phyloP scores from a whole-genome alignment of 345 rosid species.

The Brassica rapa region DNA sequence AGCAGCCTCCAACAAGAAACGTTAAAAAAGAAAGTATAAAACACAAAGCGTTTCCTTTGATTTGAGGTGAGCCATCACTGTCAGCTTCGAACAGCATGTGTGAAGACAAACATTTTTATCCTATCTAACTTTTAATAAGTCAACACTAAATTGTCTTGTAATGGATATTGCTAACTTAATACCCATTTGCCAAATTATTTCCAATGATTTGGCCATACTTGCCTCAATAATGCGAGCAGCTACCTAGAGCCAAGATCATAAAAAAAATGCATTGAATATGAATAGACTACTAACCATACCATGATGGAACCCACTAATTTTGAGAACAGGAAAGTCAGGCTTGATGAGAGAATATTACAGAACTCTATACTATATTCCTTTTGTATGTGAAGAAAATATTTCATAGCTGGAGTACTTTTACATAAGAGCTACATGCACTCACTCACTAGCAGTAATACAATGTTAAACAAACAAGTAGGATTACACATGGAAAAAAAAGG shows the following conservation, averaged over 20 bases:
- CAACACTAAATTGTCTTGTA: not conserved
- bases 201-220: not conserved
- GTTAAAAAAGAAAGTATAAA: not conserved
- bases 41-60: not conserved
- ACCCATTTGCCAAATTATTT: not conserved
- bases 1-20: constrained; percentile 27
- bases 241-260: not conserved
- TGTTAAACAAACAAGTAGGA: constrained; percentile 26
- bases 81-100: not conserved
- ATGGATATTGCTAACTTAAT: not conserved
- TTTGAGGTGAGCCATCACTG: not conserved
- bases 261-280: not conserved
- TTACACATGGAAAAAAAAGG: constrained; percentile 2
- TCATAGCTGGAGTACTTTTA: constrained; percentile 30
- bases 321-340: not conserved
- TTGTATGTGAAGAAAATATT: not conserved
- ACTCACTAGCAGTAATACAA: constrained; percentile 26
- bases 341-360: not conserved
- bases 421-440: constrained; percentile 30
- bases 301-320: not conserved
- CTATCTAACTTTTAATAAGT: not conserved
- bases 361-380: not conserved
- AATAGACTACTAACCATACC: not conserved
- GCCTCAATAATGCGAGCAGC: not conserved
- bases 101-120: not conserved